Conservation (phyloP, 495 filamentous ascomycete species). For the Hypoxylon crocopeplum region DNA sequence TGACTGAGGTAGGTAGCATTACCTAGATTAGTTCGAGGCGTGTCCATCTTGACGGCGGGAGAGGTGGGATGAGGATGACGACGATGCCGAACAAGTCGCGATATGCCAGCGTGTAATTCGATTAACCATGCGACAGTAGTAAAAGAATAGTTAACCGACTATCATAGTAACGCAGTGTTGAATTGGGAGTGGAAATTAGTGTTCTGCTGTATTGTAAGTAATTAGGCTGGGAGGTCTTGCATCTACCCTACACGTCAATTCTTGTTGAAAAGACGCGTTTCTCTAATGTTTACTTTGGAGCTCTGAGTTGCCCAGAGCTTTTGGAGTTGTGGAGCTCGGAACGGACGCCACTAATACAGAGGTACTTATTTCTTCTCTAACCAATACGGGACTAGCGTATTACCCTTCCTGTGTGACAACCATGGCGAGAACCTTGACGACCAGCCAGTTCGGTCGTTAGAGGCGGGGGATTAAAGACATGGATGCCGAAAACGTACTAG, state of each 20-base stretch:
- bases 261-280: slow-evolving; percentile 21
- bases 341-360: no score
- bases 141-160: slow-evolving; percentile 18
- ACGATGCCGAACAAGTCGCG: slow-evolving; percentile 25
- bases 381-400: not conserved
- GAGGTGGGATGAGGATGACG: slow-evolving; percentile 23
- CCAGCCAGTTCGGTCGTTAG: not conserved
- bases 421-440: slow-evolving; percentile 21
- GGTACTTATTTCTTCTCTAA: no score
- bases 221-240: no score
- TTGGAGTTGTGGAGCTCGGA: not conserved
- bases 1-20: slow-evolving; percentile 80
- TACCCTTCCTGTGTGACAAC: not conserved
- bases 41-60: slow-evolving; percentile 60
- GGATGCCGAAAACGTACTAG: no score
- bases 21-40: slow-evolving; percentile 77
- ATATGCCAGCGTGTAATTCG: slow-evolving; percentile 15
- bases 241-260: not conserved
- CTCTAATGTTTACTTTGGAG: slow-evolving; percentile 25
- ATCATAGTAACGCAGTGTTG: slow-evolving; percentile 2
- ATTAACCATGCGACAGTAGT: slow-evolving; percentile 29
- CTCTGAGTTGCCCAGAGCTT: no score
- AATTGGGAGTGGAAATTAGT: not conserved
- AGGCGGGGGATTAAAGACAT: slow-evolving; percentile 6
- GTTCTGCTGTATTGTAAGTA: not conserved